Evolutionary conservation across 1,139 yeast species (phyloP).

Genomic region (Suhomyces bolitotheri): DNA sequence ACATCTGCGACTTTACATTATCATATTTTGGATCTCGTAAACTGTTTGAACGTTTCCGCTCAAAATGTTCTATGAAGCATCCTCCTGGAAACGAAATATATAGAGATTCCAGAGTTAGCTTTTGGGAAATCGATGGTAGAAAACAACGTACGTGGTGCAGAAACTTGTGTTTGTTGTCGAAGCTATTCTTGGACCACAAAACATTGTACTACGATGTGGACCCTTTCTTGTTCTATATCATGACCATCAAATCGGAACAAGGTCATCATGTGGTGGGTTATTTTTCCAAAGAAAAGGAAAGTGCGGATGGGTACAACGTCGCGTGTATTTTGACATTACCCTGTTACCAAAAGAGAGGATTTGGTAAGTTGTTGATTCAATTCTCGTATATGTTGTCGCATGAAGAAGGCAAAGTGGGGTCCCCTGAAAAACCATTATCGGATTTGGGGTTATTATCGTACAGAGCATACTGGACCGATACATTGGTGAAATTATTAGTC

Average conservation of each 20-base stretch:
- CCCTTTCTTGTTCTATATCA: slow-evolving; percentile 91
- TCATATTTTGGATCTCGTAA: slow-evolving; percentile 85
- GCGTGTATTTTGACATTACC: slow-evolving; percentile 97
- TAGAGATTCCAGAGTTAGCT: slow-evolving; percentile 73
- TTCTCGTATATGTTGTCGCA: slow-evolving; percentile 88
- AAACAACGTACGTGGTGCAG: slow-evolving; percentile 97
- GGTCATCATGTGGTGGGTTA: slow-evolving; percentile 97
- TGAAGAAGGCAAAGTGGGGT: slow-evolving; percentile 86
- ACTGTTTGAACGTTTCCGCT: slow-evolving; percentile 88
- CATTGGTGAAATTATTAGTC: slow-evolving; percentile 70
- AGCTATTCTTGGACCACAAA: slow-evolving; percentile 90
- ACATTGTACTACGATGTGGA: slow-evolving; percentile 96
- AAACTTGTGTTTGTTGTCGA: slow-evolving; percentile 83
- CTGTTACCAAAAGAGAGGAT: slow-evolving; percentile 94
- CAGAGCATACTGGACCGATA: slow-evolving; percentile 96
- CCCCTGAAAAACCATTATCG: slow-evolving; percentile 96
- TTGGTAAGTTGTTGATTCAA: slow-evolving; percentile 86
- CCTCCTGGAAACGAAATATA: slow-evolving; percentile 99
- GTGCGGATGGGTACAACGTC: slow-evolving; percentile 93
- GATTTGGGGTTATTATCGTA: slow-evolving; percentile 91
- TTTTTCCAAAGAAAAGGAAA: slow-evolving; percentile 94
- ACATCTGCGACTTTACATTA: slow-evolving; percentile 87
- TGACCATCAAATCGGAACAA: slow-evolving; percentile 83
- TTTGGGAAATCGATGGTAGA: slow-evolving; percentile 96
- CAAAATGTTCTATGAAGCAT: slow-evolving; percentile 82